Evolutionary conservation across 2,329 filamentous ascomycete species (phyloP).

Genomic region (Colletotrichum orbiculare): DNA sequence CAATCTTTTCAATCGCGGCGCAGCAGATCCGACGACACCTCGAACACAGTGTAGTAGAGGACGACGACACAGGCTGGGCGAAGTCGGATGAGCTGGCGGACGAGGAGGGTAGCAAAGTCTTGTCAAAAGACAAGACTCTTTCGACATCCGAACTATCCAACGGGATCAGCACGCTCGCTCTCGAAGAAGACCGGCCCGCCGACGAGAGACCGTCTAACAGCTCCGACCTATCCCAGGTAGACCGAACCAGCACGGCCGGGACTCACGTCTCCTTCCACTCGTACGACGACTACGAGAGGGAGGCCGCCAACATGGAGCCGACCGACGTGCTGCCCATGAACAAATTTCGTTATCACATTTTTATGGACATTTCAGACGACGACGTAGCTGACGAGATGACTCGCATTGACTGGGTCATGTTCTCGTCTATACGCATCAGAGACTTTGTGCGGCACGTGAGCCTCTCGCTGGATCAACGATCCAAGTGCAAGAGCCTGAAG

Average conservation of each 20-base stretch:
- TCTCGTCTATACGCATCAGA: conserved; percentile 90
- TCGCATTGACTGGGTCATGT: conserved; percentile 98
- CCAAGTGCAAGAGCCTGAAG: conserved; percentile 79
- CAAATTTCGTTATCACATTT: conserved; percentile 88
- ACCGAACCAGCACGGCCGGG: conserved; percentile 50
- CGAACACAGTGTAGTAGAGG: conserved; percentile 77
- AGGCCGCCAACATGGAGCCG: conserved; percentile 78
- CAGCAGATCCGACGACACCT: conserved; percentile 87
- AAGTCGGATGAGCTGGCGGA: conserved; percentile 72
- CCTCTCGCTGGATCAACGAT: conserved; percentile 75
- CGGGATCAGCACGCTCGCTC: conserved; percentile 59
- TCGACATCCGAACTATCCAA: conserved; percentile 51
- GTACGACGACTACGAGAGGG: conserved; percentile 83
- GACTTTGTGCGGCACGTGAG: conserved; percentile 94
- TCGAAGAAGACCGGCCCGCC: conserved; percentile 57
- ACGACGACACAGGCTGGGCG: conserved; percentile 96
- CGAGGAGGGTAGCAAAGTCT: conserved; percentile 46
- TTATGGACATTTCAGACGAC: conserved; percentile 88
- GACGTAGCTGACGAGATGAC: conserved; percentile 92
- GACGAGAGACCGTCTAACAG: conserved; percentile 58
- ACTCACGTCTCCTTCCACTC: conserved; percentile 70
- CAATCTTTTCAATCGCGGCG: conserved; percentile 85
- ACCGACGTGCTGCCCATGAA: conserved; percentile 76
- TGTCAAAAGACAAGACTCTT: conserved; percentile 43
- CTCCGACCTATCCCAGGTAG: conserved; percentile 56